Conservation (phyloP, 441 rosid species). For the Omphalea diandra region DNA sequence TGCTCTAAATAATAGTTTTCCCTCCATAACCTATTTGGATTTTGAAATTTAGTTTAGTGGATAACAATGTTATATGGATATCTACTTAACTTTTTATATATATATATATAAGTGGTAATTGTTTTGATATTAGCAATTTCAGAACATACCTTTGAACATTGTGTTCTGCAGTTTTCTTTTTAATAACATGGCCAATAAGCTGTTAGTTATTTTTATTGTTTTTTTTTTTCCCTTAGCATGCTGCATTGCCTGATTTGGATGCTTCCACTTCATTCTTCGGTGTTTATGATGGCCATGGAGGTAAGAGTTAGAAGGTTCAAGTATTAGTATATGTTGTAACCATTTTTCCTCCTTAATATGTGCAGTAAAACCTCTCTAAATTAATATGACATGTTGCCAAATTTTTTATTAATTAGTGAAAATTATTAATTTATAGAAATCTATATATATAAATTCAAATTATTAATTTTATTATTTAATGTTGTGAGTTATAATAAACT, state of each 20-base stretch:
- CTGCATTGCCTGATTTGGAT: constrained; percentile 82
- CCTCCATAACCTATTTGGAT: neutral
- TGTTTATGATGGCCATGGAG: constrained; percentile 99
- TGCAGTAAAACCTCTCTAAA: no score
- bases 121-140: no score
- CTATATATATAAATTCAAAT: no score
- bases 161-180: neutral
- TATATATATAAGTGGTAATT: no score
- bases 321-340: neutral
- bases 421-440: no score
- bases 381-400: no score
- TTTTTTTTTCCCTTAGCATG: constrained; percentile 56
- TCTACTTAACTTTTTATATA: no score
- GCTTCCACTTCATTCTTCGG: constrained; percentile 82
- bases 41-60: no score
- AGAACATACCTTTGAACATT: neutral
- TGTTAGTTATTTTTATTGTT: constrained; percentile 15
- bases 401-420: no score
- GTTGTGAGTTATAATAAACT: no score
- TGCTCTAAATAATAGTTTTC: neutral
- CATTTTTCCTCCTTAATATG: constrained; percentile 11
- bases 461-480: no score
- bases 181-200: neutral
- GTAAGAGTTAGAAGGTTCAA: constrained; percentile 44
- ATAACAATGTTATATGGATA: no score